Percentiles rank a stretch among this genome's conserved stretches.
Evolutionary conservation across 345 rosid species (phyloP).

Genomic region (Arabidopsis thaliana): DNA sequence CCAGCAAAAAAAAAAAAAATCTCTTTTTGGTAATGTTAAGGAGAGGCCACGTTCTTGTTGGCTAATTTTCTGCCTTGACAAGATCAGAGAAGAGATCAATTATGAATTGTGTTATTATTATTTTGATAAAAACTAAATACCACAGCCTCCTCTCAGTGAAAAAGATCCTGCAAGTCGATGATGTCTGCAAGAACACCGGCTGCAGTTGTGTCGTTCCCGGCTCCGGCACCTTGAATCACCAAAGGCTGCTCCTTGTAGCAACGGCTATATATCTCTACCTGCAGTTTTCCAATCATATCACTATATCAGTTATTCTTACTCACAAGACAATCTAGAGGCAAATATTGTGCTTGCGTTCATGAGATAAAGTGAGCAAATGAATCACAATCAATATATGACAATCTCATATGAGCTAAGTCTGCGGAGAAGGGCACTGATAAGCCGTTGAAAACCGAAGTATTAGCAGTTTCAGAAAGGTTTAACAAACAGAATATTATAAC

Average conservation of each 20-base stretch:
- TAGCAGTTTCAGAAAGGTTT: not conserved
- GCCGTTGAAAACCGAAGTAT: not conserved
- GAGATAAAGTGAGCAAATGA: not conserved
- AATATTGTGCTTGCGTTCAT: not conserved
- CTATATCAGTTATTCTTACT: not conserved
- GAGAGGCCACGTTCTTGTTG: slow-evolving; percentile 20
- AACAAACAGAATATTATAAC: not conserved
- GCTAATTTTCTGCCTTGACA: not conserved
- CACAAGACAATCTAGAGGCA: not conserved
- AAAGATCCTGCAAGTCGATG: slow-evolving; percentile 85
- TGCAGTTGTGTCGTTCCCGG: slow-evolving; percentile 94
- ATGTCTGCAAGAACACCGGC: slow-evolving; percentile 94
- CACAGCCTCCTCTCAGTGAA: slow-evolving; percentile 44
- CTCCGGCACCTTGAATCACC: slow-evolving; percentile 98
- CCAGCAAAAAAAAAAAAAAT: not conserved
- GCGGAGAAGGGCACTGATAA: not conserved
- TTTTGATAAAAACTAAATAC: not conserved
- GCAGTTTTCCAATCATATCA: slow-evolving; percentile 38
- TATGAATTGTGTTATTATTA: slow-evolving; percentile 4
- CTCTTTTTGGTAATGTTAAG: slow-evolving; percentile 7
- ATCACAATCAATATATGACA: not conserved
- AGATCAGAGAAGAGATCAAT: not conserved
- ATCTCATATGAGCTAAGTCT: not conserved
- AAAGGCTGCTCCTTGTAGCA: slow-evolving; percentile 80
- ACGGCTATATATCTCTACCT: slow-evolving; percentile 85